Evolutionary conservation across 164 flowering plant species (phyloP).

Genomic region (Platanus orientalis): DNA sequence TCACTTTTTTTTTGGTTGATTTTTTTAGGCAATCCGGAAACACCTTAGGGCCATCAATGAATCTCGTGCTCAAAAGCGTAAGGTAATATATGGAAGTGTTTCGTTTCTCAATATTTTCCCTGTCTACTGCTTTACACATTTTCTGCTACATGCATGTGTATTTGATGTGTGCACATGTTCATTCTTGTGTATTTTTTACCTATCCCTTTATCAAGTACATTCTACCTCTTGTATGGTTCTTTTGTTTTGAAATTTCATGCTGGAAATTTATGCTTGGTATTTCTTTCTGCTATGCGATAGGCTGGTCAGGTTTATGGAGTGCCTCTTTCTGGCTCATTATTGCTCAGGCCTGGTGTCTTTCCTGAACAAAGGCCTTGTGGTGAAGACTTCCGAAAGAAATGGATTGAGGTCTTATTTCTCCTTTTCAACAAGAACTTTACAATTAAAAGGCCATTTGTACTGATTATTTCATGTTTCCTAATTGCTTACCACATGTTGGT

Average conservation of each 20-base stretch:
- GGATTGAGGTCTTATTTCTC: slow-evolving; percentile 77
- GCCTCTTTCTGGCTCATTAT: slow-evolving; percentile 70
- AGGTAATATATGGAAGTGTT: slow-evolving; percentile 42
- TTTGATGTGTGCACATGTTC: background rate
- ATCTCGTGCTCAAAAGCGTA: slow-evolving; percentile 95
- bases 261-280: slow-evolving; percentile 13
- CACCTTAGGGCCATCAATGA: slow-evolving; percentile 89
- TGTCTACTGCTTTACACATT: background rate
- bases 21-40: slow-evolving; percentile 69
- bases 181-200: background rate
- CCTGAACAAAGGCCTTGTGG: slow-evolving; percentile 80
- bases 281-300: slow-evolving; percentile 36
- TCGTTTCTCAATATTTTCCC: background rate
- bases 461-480: background rate
- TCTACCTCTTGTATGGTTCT: background rate
- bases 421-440: background rate
- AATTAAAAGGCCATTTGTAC: no score
- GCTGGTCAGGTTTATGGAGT: slow-evolving; percentile 99
- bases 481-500: background rate
- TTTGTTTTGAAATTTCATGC: background rate
- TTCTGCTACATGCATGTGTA: background rate
- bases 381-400: slow-evolving; percentile 82
- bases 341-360: slow-evolving; percentile 67
- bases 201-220: background rate
- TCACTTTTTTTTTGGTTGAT: background rate